These are phyloP conservation scores for Penicillium alfredii DNA, from an alignment of 495 filamentous ascomycete genomes.

Conservation along the genomic window DNA sequence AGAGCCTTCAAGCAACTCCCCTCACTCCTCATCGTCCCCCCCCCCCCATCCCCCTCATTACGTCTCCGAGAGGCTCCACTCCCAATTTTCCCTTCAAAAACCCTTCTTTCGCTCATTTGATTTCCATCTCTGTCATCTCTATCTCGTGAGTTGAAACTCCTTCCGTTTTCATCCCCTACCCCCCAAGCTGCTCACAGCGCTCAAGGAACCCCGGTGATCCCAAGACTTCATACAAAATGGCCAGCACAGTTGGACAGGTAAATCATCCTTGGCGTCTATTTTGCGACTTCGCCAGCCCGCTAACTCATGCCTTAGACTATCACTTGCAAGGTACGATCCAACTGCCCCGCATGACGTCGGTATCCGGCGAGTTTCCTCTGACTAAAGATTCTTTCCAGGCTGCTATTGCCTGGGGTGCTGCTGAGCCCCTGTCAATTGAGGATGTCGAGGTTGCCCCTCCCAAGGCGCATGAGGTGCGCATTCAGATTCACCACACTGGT, in stretches of 20 bases:
- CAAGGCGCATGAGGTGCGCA: constrained; percentile 92
- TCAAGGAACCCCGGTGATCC: no score
- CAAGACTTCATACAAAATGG: constrained; percentile 33
- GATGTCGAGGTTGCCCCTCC: constrained; percentile 88
- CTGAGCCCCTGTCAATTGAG: constrained; percentile 80
- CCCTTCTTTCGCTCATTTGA: constrained; percentile 6
- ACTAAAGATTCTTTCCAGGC: constrained; percentile 49
- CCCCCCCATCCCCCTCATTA: constrained; percentile 23
- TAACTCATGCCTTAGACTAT: constrained; percentile 53
- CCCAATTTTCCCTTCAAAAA: constrained; percentile 18
- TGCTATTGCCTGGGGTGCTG: constrained; percentile 93
- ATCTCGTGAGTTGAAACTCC: no score
- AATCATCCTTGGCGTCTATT: no score
- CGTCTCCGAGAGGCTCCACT: constrained; percentile 12
- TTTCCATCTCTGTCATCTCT: constrained; percentile 4
- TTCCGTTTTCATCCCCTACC: no score
- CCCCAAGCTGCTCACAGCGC: no score
- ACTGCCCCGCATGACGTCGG: constrained; percentile 13
- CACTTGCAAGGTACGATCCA: constrained; percentile 59
- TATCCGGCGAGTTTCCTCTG: no score
- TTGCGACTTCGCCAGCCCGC: no score
- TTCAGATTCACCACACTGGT: constrained; percentile 93
- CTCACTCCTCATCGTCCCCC: constrained; percentile 18
- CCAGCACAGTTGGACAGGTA: constrained; percentile 55
- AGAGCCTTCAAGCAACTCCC: no score